Base-by-base conservation (phyloP, 768 basidiomycete species). In the Termitomyces sp. region DNA sequence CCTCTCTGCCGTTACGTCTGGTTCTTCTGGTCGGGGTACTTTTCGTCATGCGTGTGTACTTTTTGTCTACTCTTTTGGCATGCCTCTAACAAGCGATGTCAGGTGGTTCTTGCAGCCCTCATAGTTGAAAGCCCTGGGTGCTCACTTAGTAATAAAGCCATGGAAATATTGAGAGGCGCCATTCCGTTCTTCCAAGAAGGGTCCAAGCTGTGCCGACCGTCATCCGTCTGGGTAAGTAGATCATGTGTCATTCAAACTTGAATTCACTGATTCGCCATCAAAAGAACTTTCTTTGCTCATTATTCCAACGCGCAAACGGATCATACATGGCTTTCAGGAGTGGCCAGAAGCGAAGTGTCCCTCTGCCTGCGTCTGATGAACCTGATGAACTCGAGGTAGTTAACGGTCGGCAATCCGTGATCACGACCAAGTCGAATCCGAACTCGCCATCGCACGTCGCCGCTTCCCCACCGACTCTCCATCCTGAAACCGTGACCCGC, bases 1-100 rank as follows among this genome's bases (percentile, higher is more conserved):
- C 74, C 73, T 11, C 61, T 70, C 3, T 65, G 71, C 7, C 64
- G 72, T 26, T 62, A 67, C 40, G 65, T 70, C 9, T 82, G 81
- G 79, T 79, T 74, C 62, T 81, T 81, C 65, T 83, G 82, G 81
- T 76, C 79, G 0, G 70, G 70, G 1, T 65, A 78, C 46, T 81
- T 79, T 58, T 77, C 79, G 3, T 71, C 81, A 18, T 79, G 79
- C 55, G 81, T 82, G 62, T 18, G n/a, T 20, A 38, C 10, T 38
- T 49, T 41, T 45, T 41, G 5, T 54, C 10, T 40, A 47, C 32
- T 38, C 14, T 26, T 9, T 20, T 49, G 46, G 35, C 46, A 18
- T 38, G 49, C 36, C 18, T 55, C 56, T 60, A 32, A 45, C n/a
- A 47, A 28, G 11, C 32, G 44, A 1, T 16, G 32, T 57, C 41